phyloP scores from a whole-genome alignment of 306 rosid species.

The Rosa persica region DNA sequence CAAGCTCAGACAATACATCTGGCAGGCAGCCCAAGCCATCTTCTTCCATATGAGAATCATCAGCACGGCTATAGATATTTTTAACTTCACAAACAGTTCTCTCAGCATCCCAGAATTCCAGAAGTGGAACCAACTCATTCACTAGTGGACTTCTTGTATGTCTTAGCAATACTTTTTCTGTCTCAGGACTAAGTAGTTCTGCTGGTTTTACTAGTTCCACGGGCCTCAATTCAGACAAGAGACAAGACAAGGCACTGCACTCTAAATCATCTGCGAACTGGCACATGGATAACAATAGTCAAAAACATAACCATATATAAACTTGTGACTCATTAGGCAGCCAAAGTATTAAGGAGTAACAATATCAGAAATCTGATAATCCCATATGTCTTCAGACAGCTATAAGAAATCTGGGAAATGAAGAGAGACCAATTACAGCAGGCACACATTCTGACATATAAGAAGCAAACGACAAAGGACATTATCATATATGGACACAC shows the following conservation, averaged over 20 bases:
- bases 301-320: constrained; percentile 1
- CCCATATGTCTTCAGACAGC: background rate
- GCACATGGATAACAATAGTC: constrained; percentile 27
- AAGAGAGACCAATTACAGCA: background rate
- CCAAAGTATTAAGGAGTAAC: constrained; percentile 2
- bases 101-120: constrained; percentile 88
- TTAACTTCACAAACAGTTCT: constrained; percentile 55
- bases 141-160: constrained; percentile 86
- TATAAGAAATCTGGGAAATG: constrained; percentile 1
- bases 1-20: constrained; percentile 67
- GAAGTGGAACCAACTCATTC: constrained; percentile 75
- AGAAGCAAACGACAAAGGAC: constrained; percentile 15
- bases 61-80: constrained; percentile 39
- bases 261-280: constrained; percentile 87
- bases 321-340: constrained; percentile 14
- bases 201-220: constrained; percentile 92
- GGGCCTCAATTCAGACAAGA: constrained; percentile 89
- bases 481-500: background rate
- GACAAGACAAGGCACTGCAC: constrained; percentile 75
- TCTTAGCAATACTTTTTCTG: constrained; percentile 66
- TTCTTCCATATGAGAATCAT: constrained; percentile 31
- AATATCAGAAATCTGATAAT: background rate
- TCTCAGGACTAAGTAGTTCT: constrained; percentile 73
- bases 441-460: background rate
- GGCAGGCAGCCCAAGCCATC: constrained; percentile 53